These are phyloP conservation scores for Aegilops umbellulata DNA, from an alignment of 176 grass and related monocot genomes.

Conservation along the genomic window DNA sequence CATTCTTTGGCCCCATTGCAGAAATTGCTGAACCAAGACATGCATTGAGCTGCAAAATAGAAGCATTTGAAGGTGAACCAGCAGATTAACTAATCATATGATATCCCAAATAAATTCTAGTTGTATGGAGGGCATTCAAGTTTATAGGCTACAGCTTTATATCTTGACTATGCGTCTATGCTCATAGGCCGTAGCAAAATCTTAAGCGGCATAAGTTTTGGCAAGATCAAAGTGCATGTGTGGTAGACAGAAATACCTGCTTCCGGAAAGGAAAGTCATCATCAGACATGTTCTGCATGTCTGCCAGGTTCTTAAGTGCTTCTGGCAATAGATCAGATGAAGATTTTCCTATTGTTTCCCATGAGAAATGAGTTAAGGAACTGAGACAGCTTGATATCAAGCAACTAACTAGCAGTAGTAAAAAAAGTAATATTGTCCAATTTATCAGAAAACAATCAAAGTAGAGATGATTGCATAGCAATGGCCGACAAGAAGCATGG, in stretches of 20 bases:
- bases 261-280: slow-evolving; percentile 82
- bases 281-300: slow-evolving; percentile 81
- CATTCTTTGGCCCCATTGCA: slow-evolving; percentile 83
- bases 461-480: background rate
- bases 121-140: slow-evolving; percentile 5
- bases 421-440: background rate
- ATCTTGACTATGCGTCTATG: background rate
- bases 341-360: slow-evolving; percentile 59
- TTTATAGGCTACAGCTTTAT: background rate
- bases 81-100: background rate
- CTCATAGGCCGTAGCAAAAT: background rate
- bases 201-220: background rate
- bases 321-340: slow-evolving; percentile 67
- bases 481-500: background rate
- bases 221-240: background rate
- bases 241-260: slow-evolving; percentile 57
- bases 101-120: background rate
- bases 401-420: background rate
- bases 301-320: slow-evolving; percentile 69
- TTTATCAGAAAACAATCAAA: slow-evolving; percentile 14
- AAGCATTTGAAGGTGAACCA: background rate
- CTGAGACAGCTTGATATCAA: slow-evolving; percentile 4
- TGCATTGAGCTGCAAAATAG: slow-evolving; percentile 76
- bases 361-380: slow-evolving; percentile 33
- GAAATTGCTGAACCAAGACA: slow-evolving; percentile 79